Percentiles rank a stretch among this genome's conserved stretches.
These are phyloP conservation scores for Peniophora sp. DNA, from an alignment of 1,284 basidiomycete genomes.

Conservation along the genomic window DNA sequence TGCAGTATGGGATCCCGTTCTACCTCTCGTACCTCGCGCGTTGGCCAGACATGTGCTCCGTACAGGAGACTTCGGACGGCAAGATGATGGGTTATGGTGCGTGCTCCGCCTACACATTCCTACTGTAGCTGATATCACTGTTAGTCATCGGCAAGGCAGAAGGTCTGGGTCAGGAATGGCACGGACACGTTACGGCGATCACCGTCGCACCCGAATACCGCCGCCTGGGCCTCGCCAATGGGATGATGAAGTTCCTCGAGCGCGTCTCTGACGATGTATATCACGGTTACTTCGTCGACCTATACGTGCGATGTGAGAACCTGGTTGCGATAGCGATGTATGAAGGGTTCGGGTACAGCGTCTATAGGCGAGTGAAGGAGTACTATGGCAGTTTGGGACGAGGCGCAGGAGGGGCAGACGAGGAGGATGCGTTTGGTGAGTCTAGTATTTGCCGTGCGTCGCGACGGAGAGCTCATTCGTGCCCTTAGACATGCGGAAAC, in stretches of 20 bases:
- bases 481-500: slow-evolving; percentile 79
- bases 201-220: slow-evolving; percentile 90
- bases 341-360: slow-evolving; percentile 79
- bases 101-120: slow-evolving; percentile 17
- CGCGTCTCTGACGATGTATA: slow-evolving; percentile 71
- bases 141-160: slow-evolving; percentile 85
- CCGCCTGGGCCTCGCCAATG: slow-evolving; percentile 72
- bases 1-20: slow-evolving; percentile 77
- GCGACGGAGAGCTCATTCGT: background rate
- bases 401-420: slow-evolving; percentile 63
- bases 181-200: slow-evolving; percentile 87
- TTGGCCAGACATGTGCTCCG: slow-evolving; percentile 86
- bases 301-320: slow-evolving; percentile 84
- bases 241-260: slow-evolving; percentile 79
- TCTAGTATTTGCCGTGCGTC: slow-evolving; percentile 13
- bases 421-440: slow-evolving; percentile 89
- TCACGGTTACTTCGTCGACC: slow-evolving; percentile 81
- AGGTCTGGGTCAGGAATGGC: slow-evolving; percentile 66
- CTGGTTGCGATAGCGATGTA: slow-evolving; percentile 77
- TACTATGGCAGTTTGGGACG: slow-evolving; percentile 78
- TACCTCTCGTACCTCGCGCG: slow-evolving; percentile 81
- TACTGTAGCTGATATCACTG: background rate
- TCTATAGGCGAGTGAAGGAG: slow-evolving; percentile 77
- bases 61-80: slow-evolving; percentile 71
- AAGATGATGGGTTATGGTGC: slow-evolving; percentile 83